Evolutionary conservation across 2,329 filamentous ascomycete genomes (phyloP).

Genomic region (Monosporascus sp.): DNA sequence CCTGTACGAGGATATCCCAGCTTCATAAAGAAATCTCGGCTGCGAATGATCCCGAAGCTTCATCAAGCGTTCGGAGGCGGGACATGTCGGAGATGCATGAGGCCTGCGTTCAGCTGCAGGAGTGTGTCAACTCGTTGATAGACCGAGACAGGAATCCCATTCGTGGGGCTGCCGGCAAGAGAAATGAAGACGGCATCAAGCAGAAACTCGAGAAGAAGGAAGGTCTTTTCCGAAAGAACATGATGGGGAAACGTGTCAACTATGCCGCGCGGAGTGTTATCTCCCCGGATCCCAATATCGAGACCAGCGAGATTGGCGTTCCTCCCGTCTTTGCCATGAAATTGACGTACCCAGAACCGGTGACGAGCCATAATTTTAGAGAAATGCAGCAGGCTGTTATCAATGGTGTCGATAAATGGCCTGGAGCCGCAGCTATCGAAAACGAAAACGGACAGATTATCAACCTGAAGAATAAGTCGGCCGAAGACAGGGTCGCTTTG

Average conservation of each 20-base stretch:
- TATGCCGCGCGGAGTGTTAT: slow-evolving; percentile 97
- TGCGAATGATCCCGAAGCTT: slow-evolving; percentile 30
- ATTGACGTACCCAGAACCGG: slow-evolving; percentile 92
- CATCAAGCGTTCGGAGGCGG: slow-evolving; percentile 39
- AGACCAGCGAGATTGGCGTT: slow-evolving; percentile 97
- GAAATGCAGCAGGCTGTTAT: slow-evolving; percentile 95
- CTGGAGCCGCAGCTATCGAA: slow-evolving; percentile 88
- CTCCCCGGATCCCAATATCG: slow-evolving; percentile 95
- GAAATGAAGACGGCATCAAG: slow-evolving; percentile 91
- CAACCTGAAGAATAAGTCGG: slow-evolving; percentile 78
- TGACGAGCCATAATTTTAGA: slow-evolving; percentile 94
- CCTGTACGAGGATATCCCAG: slow-evolving; percentile 66
- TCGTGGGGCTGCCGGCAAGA: slow-evolving; percentile 68
- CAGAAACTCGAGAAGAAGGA: slow-evolving; percentile 98
- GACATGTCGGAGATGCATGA: slow-evolving; percentile 74
- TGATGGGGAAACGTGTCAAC: slow-evolving; percentile 99
- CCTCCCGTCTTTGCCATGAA: slow-evolving; percentile 97
- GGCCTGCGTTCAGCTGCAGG: slow-evolving; percentile 78
- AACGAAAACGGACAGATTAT: slow-evolving; percentile 92
- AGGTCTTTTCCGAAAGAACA: slow-evolving; percentile 95
- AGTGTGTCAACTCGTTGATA: slow-evolving; percentile 86
- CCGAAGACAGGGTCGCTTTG: slow-evolving; percentile 80
- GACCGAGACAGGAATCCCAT: slow-evolving; percentile 83
- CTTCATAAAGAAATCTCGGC: slow-evolving; percentile 64
- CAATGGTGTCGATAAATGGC: slow-evolving; percentile 90